Evolutionary conservation across 2,329 filamentous ascomycete species (phyloP), one percentile per base, ranked within the genome.

Genomic region (Claviceps capensis): DNA sequence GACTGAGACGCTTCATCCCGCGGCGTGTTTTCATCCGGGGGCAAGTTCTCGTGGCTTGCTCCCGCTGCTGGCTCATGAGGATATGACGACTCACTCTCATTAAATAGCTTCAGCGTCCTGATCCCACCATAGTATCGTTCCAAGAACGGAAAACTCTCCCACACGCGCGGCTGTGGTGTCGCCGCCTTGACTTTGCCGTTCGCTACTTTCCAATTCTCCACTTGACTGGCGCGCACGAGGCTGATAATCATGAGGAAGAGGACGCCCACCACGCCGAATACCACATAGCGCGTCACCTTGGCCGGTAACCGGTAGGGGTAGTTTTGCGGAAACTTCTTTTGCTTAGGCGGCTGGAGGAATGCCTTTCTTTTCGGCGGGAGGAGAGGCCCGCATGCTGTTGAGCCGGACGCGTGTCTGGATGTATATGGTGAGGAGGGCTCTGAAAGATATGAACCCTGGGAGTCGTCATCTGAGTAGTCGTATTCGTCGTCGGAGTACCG

Each of bases 41-140:
- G 17, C 26, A 37, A 19, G 9, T 26, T 48, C 11, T 22, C 30
- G 38, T 13, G 26, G 13, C 5, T 2, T 3, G 30, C 7, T 61
- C 43, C 50, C 17, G 58, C 54, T 9, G 53, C 43, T 68, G 77
- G 66, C 58, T 83, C 82, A 49, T 83, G 81, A 1, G 93, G 91
- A 63, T 95, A 97, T 62, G 97, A 87, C 0, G 90, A 84, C 9
- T 76, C 72, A 58, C 90, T 91, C 47, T 86, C 72, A 14, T 74
- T 66, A 26, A 81, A 70, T 0, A 80, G 68, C 0, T 86, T 79
- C 55, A 98, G 63, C 0, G 78, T 85, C 57, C 83, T 77, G 54
- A 98, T 76, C 1, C 93, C 93, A 14, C 89, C 91, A 65, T 96
- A 93, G 65, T 96, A 98, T 56, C 90, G 78, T 54, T 83, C 84